Percentiles rank a stretch among this genome's conserved stretches.
phyloP scores from a whole-genome alignment of 2,329 filamentous ascomycete species.

The Elsinoe perseae region DNA sequence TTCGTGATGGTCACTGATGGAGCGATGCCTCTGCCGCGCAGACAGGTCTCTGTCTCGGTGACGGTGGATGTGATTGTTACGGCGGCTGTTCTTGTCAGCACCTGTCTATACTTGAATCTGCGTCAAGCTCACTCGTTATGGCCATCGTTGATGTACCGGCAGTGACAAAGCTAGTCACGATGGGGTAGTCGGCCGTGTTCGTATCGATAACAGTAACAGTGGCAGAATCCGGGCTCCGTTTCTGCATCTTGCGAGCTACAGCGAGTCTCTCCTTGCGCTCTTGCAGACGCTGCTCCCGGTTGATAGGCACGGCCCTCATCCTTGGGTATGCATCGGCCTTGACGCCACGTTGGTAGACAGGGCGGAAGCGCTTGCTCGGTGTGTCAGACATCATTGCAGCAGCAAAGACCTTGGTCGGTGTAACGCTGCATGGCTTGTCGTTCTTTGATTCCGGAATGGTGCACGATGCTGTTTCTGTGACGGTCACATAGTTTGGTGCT shows the following conservation, averaged over 20 bases:
- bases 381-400: conserved; percentile 18
- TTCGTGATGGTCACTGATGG: conserved; percentile 17
- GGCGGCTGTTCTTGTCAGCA: background rate
- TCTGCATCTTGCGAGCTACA: conserved; percentile 18
- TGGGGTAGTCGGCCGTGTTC: conserved; percentile 21
- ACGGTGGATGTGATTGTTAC: conserved; percentile 13
- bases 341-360: background rate
- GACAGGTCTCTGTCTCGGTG: conserved; percentile 14
- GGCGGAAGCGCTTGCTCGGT: conserved; percentile 16
- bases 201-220: conserved; percentile 28
- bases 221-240: conserved; percentile 29
- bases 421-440: conserved; percentile 27
- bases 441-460: conserved; percentile 22
- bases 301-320: conserved; percentile 15
- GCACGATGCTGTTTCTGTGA: conserved; percentile 30
- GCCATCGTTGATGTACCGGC: conserved; percentile 14
- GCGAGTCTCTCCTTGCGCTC: conserved; percentile 26
- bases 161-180: conserved; percentile 11
- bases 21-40: conserved; percentile 15
- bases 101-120: background rate
- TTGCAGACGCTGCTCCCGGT: conserved; percentile 21
- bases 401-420: conserved; percentile 23
- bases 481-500: conserved; percentile 20
- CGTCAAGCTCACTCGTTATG: background rate
- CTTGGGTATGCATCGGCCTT: background rate